Evolutionary conservation across 2,329 filamentous ascomycete species (phyloP).

Genomic region (Talaromyces sp.): DNA sequence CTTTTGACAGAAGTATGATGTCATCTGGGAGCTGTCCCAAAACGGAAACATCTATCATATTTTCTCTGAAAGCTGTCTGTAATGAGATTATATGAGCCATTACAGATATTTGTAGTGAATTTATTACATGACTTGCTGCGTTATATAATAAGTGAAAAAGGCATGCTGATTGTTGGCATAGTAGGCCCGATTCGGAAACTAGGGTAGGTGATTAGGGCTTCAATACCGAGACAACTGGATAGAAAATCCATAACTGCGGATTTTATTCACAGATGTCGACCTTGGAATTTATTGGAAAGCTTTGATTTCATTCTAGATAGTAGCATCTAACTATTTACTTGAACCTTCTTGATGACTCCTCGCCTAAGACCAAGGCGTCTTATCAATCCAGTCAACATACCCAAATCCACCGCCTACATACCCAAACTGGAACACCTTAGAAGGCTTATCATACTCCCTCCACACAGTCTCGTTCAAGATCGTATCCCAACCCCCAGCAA

Average conservation of each 20-base stretch:
- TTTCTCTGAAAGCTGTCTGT: neutral
- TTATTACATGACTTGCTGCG: no score
- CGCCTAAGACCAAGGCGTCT: constrained; percentile 11
- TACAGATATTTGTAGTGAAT: no score
- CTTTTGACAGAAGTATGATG: constrained; percentile 9
- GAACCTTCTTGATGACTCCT: no score
- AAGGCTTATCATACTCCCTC: constrained; percentile 37
- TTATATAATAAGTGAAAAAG: no score
- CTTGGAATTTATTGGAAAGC: no score
- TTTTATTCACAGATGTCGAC: no score
- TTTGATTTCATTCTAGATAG: no score
- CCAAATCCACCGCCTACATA: constrained; percentile 44
- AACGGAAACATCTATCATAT: neutral
- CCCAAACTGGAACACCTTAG: constrained; percentile 45
- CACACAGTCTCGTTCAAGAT: constrained; percentile 45
- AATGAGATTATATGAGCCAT: no score
- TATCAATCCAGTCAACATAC: constrained; percentile 51
- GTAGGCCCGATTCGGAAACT: neutral
- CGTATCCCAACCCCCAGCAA: constrained; percentile 42
- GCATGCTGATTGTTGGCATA: neutral
- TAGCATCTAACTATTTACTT: no score
- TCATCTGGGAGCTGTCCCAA: constrained; percentile 2
- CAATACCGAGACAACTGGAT: neutral
- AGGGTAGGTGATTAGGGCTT: neutral
- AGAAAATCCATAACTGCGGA: no score